Conservation (phyloP, 345 rosid species). For the Rhodamnia argentea region DNA sequence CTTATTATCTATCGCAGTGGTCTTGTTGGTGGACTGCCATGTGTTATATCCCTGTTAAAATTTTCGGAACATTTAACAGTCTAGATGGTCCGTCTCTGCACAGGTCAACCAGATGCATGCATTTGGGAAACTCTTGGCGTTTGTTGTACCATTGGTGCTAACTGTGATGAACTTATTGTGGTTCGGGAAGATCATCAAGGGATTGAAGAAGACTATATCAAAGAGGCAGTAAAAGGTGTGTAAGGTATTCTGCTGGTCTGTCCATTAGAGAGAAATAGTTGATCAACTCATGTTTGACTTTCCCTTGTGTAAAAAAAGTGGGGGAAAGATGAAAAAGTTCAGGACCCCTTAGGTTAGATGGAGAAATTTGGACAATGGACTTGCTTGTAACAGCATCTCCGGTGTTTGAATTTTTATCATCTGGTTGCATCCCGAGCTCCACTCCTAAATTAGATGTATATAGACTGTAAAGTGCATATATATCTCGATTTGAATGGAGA, state of each 20-base stretch:
- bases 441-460: neutral
- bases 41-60: neutral
- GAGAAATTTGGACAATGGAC: neutral
- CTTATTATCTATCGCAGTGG: neutral
- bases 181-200: slow-evolving; percentile 51
- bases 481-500: neutral
- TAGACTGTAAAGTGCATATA: neutral
- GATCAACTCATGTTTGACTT: neutral
- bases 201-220: slow-evolving; percentile 42
- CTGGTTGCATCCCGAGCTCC: neutral
- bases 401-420: neutral
- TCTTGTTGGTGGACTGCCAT: neutral
- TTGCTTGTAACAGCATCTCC: neutral
- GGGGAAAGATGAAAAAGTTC: neutral
- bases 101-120: slow-evolving; percentile 32
- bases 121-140: slow-evolving; percentile 19
- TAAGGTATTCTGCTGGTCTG: neutral
- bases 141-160: slow-evolving; percentile 24
- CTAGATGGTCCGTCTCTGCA: neutral
- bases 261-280: neutral
- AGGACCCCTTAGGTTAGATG: neutral
- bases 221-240: slow-evolving; percentile 28
- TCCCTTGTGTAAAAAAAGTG: neutral
- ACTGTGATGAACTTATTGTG: slow-evolving; percentile 43
- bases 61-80: neutral